These are phyloP conservation scores for Solanum pimpinellifolium DNA, from an alignment of 257 asterid genomes.

Conservation along the genomic window DNA sequence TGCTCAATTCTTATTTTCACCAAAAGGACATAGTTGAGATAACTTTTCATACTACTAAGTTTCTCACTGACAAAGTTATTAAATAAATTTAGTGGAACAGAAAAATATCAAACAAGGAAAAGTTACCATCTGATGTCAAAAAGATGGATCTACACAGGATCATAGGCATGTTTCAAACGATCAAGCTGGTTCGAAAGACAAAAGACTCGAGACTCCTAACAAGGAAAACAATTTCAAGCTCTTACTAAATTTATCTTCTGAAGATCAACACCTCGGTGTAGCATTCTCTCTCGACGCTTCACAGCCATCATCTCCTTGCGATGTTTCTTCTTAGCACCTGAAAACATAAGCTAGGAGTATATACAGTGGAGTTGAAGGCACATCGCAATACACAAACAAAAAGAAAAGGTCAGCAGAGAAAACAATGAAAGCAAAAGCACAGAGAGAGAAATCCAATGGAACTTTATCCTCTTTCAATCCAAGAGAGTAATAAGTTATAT, in stretches of 20 bases:
- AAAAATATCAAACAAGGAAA: background rate
- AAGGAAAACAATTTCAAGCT: background rate
- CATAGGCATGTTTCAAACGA: background rate
- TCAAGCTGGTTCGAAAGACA: background rate
- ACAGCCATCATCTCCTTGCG: constrained; percentile 69
- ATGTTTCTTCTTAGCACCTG: constrained; percentile 89
- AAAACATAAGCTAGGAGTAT: constrained; percentile 7
- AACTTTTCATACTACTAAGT: background rate
- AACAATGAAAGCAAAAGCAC: background rate
- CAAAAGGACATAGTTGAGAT: background rate
- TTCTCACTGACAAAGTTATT: background rate
- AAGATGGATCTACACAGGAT: background rate
- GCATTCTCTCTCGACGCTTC: constrained; percentile 80
- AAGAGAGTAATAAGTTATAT: background rate
- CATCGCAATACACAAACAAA: background rate
- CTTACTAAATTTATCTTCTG: constrained; percentile 74
- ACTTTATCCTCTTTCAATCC: background rate
- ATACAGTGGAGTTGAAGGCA: constrained; percentile 10
- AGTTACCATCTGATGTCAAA: background rate
- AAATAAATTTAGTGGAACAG: background rate
- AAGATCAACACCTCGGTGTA: constrained; percentile 80
- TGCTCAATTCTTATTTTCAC: background rate
- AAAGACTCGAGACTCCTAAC: background rate
- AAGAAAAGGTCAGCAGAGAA: background rate
- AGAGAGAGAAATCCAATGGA: background rate